phyloP scores from a whole-genome alignment of 495 filamentous ascomycete genomes.

The Cairneyella variabilis region DNA sequence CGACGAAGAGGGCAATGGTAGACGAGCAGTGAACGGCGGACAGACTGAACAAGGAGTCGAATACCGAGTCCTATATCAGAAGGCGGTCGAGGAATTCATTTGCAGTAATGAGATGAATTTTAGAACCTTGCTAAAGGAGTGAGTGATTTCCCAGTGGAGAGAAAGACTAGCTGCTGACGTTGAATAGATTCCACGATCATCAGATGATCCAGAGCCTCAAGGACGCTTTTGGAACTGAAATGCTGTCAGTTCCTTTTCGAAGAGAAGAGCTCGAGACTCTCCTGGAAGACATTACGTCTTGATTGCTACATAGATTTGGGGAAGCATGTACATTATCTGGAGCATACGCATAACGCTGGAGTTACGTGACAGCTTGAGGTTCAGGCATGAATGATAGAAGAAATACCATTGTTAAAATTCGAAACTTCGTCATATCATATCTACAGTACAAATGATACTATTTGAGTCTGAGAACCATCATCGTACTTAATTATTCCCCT shows the following conservation, averaged over 20 bases:
- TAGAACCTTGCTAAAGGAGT: conserved; percentile 88
- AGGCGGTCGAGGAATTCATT: conserved; percentile 93
- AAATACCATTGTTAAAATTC: too few species aligned
- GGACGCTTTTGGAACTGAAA: conserved; percentile 78
- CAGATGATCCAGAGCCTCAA: conserved; percentile 89
- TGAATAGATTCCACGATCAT: conserved; percentile 80
- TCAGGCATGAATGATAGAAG: too few species aligned
- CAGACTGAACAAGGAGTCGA: conserved; percentile 61
- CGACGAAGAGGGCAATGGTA: conserved; percentile 38
- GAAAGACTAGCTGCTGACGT: conserved; percentile 25
- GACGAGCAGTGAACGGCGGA: conserved; percentile 20
- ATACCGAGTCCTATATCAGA: conserved; percentile 87
- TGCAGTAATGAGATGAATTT: conserved; percentile 96
- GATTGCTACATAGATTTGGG: not conserved
- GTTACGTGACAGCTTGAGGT: too few species aligned
- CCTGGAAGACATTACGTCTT: conserved; percentile 74
- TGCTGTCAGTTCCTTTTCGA: conserved; percentile 79
- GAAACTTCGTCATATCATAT: too few species aligned
- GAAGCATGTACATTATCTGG: not conserved
- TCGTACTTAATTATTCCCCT: too few species aligned
- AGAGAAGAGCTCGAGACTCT: conserved; percentile 87
- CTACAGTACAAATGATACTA: too few species aligned
- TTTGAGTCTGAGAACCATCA: too few species aligned
- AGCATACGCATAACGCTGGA: too few species aligned
- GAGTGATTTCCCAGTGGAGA: conserved; percentile 27